Base-by-base conservation (phyloP, 805 yeast species). In the Millerozyma miso region DNA sequence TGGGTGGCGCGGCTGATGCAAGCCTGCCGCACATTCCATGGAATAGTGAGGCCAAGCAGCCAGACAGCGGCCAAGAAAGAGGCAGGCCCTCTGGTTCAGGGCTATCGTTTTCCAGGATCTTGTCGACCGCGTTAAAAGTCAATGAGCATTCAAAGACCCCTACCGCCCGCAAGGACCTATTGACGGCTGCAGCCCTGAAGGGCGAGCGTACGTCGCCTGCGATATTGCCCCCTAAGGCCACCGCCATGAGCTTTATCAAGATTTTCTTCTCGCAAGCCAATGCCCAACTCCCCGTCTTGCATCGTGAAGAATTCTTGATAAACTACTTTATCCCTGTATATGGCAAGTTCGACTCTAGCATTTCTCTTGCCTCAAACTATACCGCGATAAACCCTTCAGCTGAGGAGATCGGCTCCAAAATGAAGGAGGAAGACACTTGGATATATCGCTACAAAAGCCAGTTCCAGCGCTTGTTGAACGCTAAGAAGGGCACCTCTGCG, bases 221-320 rank as follows among this genome's bases (percentile, higher is more conserved):
- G 0, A 55, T 75, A 8, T 65, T 90, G 17, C 93, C 95, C 1
- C 74, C 85, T 1, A 87, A 86, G 52, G 66, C 71, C 17, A 75
- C 80, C 26, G 96, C 97, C 0, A 80, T 84, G 53, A 69, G 72
- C 39, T 73, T 85, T 35, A 55, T 88, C 6, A 73, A 79, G 31
- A 69, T 78, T 2, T 88, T 76, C 58, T 90, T 90, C 56, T 79
- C 85, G 16, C 89, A 85, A 53, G 78, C 90, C 13, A 89, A 90
- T 57, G 71, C 95, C 2, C 96, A 88, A 59, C 60, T 87, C 19
- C 97, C 97, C 0, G 73, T 90, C 3, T 63, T 89, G 38, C 96
- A 90, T 58, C 73, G 96, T 23, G 95, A 88, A 53, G 78, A 76
- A 50, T 89, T 88, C 54, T 60, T 90, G 35, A 67, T 67, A 37